A percentile compares a stretch with the other conserved stretches of the same genome.
These are phyloP conservation scores for Wallacemonas rigidus DNA, from an alignment of 208 protist genomes.

Conservation along the genomic window DNA sequence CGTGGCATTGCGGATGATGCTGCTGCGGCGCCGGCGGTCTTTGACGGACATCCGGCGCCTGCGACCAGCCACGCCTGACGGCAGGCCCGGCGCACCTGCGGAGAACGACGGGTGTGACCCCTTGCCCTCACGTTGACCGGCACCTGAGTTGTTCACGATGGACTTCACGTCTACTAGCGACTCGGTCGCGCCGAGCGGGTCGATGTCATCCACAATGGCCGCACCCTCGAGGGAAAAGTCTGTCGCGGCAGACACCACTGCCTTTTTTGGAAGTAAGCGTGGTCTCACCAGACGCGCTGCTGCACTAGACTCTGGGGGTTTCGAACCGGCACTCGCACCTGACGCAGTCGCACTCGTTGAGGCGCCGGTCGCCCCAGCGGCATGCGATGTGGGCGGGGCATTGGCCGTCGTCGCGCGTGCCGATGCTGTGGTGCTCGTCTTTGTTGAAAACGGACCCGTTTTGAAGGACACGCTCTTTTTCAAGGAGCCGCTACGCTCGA, in stretches of 20 bases:
- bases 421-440: neutral
- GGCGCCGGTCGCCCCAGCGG: neutral
- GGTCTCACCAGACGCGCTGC: neutral
- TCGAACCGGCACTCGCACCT: neutral
- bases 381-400: neutral
- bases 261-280: neutral
- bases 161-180: neutral
- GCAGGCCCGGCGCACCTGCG: conserved; percentile 1
- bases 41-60: conserved; percentile 10
- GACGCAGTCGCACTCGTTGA: neutral
- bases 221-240: neutral
- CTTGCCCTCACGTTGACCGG: neutral
- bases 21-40: conserved; percentile 12
- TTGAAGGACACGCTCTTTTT: neutral
- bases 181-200: neutral
- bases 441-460: neutral
- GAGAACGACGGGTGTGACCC: conserved; percentile 8
- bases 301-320: neutral
- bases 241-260: neutral
- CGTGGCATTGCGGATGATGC: conserved; percentile 16
- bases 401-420: neutral
- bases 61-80: neutral
- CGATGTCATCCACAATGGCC: conserved; percentile 9
- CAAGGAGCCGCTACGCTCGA: conserved; percentile 4
- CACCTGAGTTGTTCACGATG: neutral